A percentile compares a stretch with the other conserved stretches of the same genome.
Conservation (phyloP, 805 yeast species). For the Zygosaccharomyces siamensis region DNA sequence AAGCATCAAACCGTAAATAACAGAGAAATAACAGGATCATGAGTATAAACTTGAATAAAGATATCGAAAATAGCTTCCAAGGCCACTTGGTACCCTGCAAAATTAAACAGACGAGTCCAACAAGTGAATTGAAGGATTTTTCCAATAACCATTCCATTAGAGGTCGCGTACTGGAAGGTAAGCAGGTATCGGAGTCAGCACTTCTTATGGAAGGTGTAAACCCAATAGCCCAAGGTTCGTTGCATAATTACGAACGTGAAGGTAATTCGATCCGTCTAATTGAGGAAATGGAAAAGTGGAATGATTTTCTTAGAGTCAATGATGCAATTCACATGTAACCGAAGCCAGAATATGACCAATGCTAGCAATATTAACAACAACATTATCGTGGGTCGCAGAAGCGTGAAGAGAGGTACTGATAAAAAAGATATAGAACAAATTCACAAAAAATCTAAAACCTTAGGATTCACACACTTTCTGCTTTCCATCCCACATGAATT, state of each 20-base stretch:
- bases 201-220: slow-evolving; percentile 5
- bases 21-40: background rate
- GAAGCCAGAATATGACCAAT: background rate
- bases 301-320: slow-evolving; percentile 22
- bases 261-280: slow-evolving; percentile 30
- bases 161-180: slow-evolving; percentile 2
- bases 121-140: slow-evolving; percentile 16
- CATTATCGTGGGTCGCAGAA: background rate
- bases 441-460: background rate
- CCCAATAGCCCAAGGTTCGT: slow-evolving; percentile 1
- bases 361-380: background rate
- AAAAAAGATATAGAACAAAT: background rate
- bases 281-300: slow-evolving; percentile 30
- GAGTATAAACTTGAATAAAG: slow-evolving; percentile 5
- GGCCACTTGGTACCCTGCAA: slow-evolving; percentile 25
- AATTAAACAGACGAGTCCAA: slow-evolving; percentile 18
- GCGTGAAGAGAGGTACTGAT: slow-evolving; percentile 1
- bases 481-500: slow-evolving; percentile 18
- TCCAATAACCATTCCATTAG: slow-evolving; percentile 1
- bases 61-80: slow-evolving; percentile 7
- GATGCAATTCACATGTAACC: slow-evolving; percentile 17
- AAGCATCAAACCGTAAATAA: background rate
- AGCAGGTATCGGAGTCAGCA: slow-evolving; percentile 2
- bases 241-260: slow-evolving; percentile 38
- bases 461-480: slow-evolving; percentile 8